Base-by-base conservation (phyloP, 2,329 filamentous ascomycete genomes). In the Paradendryphiella salina region DNA sequence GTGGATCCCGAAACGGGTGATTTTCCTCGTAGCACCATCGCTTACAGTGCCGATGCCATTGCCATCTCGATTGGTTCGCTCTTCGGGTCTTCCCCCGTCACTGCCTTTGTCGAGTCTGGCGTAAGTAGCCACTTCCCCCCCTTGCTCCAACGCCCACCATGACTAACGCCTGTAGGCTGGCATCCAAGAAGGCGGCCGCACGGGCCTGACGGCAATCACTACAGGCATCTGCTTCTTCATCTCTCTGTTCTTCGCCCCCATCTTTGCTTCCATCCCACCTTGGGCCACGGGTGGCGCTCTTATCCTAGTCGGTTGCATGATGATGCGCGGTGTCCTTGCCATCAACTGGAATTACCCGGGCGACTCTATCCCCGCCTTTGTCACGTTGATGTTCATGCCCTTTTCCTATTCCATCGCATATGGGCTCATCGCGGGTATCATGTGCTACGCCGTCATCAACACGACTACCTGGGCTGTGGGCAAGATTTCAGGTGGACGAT, bases 221-320 rank as follows among this genome's bases (percentile, higher is more conserved):
- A 87, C 89, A 0, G 90, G 90, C 3, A 39, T 95, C 36, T 91
- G 88, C 75, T 96, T 96, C 78, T 69, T 72, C 51, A 83, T 95
- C 67, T 85, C 88, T 44, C 82, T 96, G 52, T 95, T 95, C 80
- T 95, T 95, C 69, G 89, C 90, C 0, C 90, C 90, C 0, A 93
- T 95, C 50, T 95, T 95, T 66, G 90, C 90, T 4, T 92, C 88
- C 0, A 94, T 95, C 50, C 90, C 90, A 3, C 86, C 90, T 0
- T 95, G 89, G 89, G 90, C 90, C 1, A 96, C 90, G 0, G 90
- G 90, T 35, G 91, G 88, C 69, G 90, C 91, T n/a, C 81, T 95
- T 18, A 81, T 95, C 61, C 83, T 96, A 35, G 89, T 95, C 43
- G 90, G 90, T 13, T 85, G 86, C 32, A 87, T 95, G 82, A 95